Conservation (phyloP, 768 basidiomycete genomes). For the Baorangia bicolor region DNA sequence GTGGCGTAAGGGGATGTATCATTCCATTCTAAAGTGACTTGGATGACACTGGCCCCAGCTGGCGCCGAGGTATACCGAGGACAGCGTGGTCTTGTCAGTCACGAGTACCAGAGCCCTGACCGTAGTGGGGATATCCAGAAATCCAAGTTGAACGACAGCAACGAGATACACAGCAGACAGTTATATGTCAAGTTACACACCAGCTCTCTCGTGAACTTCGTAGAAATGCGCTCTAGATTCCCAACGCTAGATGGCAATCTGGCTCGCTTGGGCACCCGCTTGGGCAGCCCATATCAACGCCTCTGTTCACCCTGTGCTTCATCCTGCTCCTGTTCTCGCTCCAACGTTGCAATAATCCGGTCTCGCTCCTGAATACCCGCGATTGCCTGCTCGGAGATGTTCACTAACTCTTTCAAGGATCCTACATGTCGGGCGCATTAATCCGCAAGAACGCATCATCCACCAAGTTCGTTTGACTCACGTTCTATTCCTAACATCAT, state of each 20-base stretch:
- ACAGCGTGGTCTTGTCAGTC: background rate
- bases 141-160: background rate
- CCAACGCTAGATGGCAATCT: background rate
- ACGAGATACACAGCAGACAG: background rate
- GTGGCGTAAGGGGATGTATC: background rate
- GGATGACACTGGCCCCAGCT: background rate
- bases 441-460: background rate
- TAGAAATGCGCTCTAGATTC: background rate
- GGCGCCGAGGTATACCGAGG: background rate
- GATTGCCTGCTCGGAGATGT: slow-evolving; percentile 35
- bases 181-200: background rate
- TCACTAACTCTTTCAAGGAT: slow-evolving; percentile 33
- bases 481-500: slow-evolving; percentile 48
- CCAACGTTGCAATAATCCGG: slow-evolving; percentile 10
- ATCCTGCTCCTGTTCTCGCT: slow-evolving; percentile 9
- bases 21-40: background rate
- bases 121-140: background rate
- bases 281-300: background rate
- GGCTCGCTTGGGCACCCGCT: background rate
- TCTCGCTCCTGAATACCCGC: slow-evolving; percentile 33
- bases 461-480: slow-evolving; percentile 22
- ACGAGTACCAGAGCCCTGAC: background rate
- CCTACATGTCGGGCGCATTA: slow-evolving; percentile 20
- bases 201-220: background rate
- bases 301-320: background rate